A percentile compares a stretch with the other conserved stretches of the same genome.
Evolutionary conservation across 306 rosid genomes (phyloP).

Genomic region (Arachis stenosperma): DNA sequence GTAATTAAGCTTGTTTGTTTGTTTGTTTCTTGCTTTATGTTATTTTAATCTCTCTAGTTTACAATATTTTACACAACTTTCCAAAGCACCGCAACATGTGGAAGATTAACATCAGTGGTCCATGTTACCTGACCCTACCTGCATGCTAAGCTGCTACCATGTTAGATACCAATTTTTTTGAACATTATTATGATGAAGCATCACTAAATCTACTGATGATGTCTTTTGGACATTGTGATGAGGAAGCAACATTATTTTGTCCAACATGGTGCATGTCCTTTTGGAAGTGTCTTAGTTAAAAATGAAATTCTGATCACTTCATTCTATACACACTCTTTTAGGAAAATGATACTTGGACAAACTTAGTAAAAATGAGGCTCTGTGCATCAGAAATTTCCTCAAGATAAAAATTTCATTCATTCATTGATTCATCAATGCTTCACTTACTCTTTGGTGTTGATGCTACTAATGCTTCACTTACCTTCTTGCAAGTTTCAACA

Average conservation of each 20-base stretch:
- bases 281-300: background rate
- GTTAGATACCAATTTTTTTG: slow-evolving; percentile 11
- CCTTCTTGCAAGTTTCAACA: background rate
- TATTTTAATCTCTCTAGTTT: background rate
- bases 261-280: background rate
- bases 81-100: background rate
- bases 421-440: slow-evolving; percentile 5
- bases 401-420: background rate
- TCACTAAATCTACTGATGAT: background rate
- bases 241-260: background rate
- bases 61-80: background rate
- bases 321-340: background rate
- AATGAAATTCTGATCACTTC: background rate
- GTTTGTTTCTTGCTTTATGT: background rate
- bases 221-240: slow-evolving; percentile 9
- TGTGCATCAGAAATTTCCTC: background rate
- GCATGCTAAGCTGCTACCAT: background rate
- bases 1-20: slow-evolving; percentile 23
- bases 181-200: slow-evolving; percentile 5
- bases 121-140: slow-evolving; percentile 24
- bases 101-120: slow-evolving; percentile 5
- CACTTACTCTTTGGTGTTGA: background rate
- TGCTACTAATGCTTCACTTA: background rate
- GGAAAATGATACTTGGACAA: background rate
- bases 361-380: background rate